A percentile compares a stretch with the other conserved stretches of the same genome.
Evolutionary conservation across 2,329 filamentous ascomycete genomes (phyloP).

Genomic region (Talaromyces sp.): DNA sequence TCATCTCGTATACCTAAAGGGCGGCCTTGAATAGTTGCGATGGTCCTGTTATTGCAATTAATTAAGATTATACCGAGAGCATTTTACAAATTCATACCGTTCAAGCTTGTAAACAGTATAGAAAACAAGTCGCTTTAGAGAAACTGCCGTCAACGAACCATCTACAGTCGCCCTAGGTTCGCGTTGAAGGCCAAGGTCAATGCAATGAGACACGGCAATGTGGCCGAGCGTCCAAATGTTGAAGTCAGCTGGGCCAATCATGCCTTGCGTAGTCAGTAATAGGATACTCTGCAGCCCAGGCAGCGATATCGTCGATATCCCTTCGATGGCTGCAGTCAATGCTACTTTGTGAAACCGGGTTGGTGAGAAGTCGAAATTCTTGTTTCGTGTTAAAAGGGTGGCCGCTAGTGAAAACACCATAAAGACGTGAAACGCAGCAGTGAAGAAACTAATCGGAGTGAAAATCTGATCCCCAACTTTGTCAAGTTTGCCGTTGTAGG

Average conservation of each 20-base stretch:
- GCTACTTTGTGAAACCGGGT: conserved; percentile 31
- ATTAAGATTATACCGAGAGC: neutral
- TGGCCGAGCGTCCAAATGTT: conserved; percentile 36
- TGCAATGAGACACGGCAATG: conserved; percentile 33
- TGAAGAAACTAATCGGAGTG: conserved; percentile 15
- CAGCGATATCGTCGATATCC: conserved; percentile 31
- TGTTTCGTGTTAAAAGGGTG: conserved; percentile 28
- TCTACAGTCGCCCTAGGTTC: conserved; percentile 19
- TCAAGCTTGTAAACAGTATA: conserved; percentile 35
- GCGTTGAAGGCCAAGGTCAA: conserved; percentile 36
- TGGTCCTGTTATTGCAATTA: conserved; percentile 20
- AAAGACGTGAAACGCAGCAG: conserved; percentile 28
- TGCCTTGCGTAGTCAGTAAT: conserved; percentile 27
- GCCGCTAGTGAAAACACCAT: conserved; percentile 34
- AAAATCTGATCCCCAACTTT: neutral
- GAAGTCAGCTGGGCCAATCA: conserved; percentile 29
- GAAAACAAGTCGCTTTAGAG: conserved; percentile 26
- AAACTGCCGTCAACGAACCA: conserved; percentile 10
- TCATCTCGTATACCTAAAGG: conserved; percentile 36
- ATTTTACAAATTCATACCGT: conserved; percentile 17
- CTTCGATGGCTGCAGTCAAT: conserved; percentile 25
- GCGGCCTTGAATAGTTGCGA: conserved; percentile 35
- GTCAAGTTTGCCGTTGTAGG: conserved; percentile 23
- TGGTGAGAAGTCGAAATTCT: conserved; percentile 31
- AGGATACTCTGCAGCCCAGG: conserved; percentile 29